A percentile compares a stretch with the other conserved stretches of the same genome.
Evolutionary conservation across 2,329 filamentous ascomycete species (phyloP).

Genomic region (Emergomyces africanus): DNA sequence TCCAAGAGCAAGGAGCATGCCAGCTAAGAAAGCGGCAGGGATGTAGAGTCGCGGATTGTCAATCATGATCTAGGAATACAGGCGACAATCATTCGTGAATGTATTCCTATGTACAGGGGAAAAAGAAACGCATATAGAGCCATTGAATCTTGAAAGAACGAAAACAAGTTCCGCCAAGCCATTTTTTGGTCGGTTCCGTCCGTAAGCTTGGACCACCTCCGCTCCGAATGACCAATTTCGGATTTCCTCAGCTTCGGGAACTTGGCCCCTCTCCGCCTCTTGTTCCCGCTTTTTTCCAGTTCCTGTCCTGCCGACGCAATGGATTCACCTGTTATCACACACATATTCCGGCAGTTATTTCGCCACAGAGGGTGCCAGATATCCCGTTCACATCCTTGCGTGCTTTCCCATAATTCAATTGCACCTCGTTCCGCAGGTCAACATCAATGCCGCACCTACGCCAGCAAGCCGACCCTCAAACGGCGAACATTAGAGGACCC

Average conservation of each 20-base stretch:
- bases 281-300: constrained; percentile 6
- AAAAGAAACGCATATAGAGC: neutral
- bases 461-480: constrained; percentile 27
- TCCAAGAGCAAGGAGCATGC: constrained; percentile 60
- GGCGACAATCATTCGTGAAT: neutral
- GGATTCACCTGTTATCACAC: constrained; percentile 68
- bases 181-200: neutral
- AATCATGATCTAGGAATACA: constrained; percentile 16
- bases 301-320: constrained; percentile 34
- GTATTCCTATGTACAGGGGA: neutral
- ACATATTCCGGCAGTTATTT: constrained; percentile 77
- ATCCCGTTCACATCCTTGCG: constrained; percentile 29
- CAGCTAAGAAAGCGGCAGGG: constrained; percentile 57
- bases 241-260: constrained; percentile 4
- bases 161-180: neutral
- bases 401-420: constrained; percentile 12
- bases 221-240: constrained; percentile 3
- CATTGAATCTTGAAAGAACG: neutral
- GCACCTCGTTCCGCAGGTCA: constrained; percentile 6
- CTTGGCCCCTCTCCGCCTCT: constrained; percentile 11
- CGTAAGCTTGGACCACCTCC: constrained; percentile 17
- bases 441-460: constrained; percentile 23
- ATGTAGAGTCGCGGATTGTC: constrained; percentile 20
- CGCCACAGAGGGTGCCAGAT: constrained; percentile 55
- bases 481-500: constrained; percentile 36